Evolutionary conservation across 345 rosid species (phyloP), one percentile per base, ranked within the genome.

Genomic region (Luvunga scandens): DNA sequence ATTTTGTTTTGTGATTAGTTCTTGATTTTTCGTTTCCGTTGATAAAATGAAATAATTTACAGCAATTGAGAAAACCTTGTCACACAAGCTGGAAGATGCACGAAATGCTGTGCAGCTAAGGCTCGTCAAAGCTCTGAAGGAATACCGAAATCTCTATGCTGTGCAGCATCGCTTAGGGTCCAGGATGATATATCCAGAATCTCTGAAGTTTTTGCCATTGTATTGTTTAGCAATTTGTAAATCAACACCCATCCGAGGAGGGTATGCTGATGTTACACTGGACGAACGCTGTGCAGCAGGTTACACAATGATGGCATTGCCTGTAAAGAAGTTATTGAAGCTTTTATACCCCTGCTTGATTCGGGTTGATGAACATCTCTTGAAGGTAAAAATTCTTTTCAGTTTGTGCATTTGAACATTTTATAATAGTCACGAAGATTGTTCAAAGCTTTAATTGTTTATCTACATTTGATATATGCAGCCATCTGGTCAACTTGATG

Each of bases 211-310:
- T 65, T 88, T 97, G 84, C 87, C 91, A 81, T 77, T 94, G 87
- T 97, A 93, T 75, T 94, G 98, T 79, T 83, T 97, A 82, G 92
- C 96, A 61, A 90, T 97, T 75, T 85, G 90, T 78, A 97, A 93
- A 86, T 97, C 98, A 79, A 81, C 87, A 45, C 87, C 92, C 56
- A 93, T 97, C n/a, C 90, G 86, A 78, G 98, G 98, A 88, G 98
- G 98, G 59, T 91, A 89, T 77, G 94, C 90, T 57, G 99, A 97
- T 88, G 89, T 86, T 78, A 85, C 85, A 75, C 94, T 97, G 68
- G 99, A 97, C 72, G 98, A 94, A 74, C 98, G 98, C 63, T 90
- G 96, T 85, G 96, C 98, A 30, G 96, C 91, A 36, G 97, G 99
- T 77, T 91, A 85, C 85, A 92, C 97, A n/a, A 88, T 92, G 96